Base-by-base conservation (phyloP, 2,329 filamentous ascomycete species). In the Aureobasidium mangrovei region DNA sequence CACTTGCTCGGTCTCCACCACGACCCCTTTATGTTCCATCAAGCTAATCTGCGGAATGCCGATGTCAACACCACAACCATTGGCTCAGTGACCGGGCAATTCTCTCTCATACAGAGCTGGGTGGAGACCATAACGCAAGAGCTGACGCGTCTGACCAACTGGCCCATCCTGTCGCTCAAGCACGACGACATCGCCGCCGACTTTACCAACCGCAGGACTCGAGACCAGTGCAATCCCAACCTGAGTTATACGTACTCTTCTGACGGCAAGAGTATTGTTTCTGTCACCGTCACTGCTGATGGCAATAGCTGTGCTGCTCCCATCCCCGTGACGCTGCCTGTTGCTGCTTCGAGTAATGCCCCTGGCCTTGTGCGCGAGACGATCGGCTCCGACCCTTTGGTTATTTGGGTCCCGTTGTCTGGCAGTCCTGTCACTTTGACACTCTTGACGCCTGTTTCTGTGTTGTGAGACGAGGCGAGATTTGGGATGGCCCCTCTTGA, bases 1-100 rank as follows among this genome's bases (percentile, higher is more conserved):
- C 76, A 83, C 61, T 68, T 83, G 26, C 72, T 83, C 36, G 75
- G 73, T 9, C 71, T 84, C 4, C 74, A 76, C 58, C 76, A 74
- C 58, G 79, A 80, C 47, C 69, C 72, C 29, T 81, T 76, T 70
- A 82, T 82, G 79, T 82, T 84, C 71, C 81, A 84, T 65, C 80
- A 84, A 67, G 79, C 79, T 55, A 84, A 84, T 62, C 59, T 73
- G 57, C 75, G 79, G 54, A 74, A 77, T 42, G 68, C 69, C 3
- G 79, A 78, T 52, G 71, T 75, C 49, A 64, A 67, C 2, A 62
- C 65, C 3, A 74, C 75, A 45, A 76, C 72, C 7, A 69, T 81
- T 47, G 79, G 79, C 55, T 70, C 73, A 12, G 67, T 73, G 10
- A 65, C 67, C 1, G 71, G 67, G 3, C 69, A 75, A 58, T 70